Evolutionary conservation across 192 early-diverging fungal species (phyloP), one percentile per base, ranked within the genome.

Genomic region (Jimgerdemannia flammicorona): DNA sequence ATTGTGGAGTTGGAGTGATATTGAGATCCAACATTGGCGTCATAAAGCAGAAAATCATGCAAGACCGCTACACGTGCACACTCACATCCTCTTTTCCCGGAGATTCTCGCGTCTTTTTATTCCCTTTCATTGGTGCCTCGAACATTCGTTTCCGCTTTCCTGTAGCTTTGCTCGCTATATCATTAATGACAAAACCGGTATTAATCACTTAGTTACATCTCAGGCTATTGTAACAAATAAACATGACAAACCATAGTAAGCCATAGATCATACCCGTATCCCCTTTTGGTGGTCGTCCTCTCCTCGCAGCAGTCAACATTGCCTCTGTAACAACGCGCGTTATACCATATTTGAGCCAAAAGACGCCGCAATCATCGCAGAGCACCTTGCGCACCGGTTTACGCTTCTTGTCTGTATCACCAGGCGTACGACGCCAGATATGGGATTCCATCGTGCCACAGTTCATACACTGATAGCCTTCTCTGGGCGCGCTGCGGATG

Each of bases 321-420:
- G 67, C 74, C 3, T 84, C 85, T 3, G 59, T 67, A 3, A 88
- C 49, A 3, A 78, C 74, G 4, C 69, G 80, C 20, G 81, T 79
- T 8, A 79, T 79, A 17, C 79, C 81, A 78, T 90, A 90, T 20
- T 88, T 87, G 8, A 89, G 65, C 89, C 89, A 90, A 65, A 88
- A 84, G 43, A 78, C 79, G 42, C 87, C 87, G 72, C 89, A 90
- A 18, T 82, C 80, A 49, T 87, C 79, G 68, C 89, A 90, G 29
- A 86, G 72, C 0, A 86, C 85, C 41, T 71, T 63, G 3, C 79
- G 78, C 18, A 70, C 74, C n/a, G 75, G 64, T 43, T 83, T 83
- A 49, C 83, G 82, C 70, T 76, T 70, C 40, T 76, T 71, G 39
- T 87, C 82, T 0, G 76, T 79, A 42, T 87, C 84, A 10, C 81